Base-by-base conservation (phyloP, 2,329 filamentous ascomycete species). In the Claviceps sp. region DNA sequence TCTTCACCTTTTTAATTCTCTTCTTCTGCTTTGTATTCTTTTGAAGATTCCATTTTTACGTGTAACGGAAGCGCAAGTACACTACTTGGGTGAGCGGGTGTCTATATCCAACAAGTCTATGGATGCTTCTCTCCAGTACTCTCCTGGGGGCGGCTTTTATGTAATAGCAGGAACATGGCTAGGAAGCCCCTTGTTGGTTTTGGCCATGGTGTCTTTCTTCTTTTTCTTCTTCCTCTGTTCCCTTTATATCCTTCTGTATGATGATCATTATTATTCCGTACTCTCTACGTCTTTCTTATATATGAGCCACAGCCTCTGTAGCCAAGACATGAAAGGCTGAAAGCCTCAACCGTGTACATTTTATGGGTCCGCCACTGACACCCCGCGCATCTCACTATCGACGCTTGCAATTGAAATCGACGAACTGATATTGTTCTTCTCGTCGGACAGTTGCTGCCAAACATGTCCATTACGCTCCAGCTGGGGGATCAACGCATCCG, bases 391-490 rank as follows among this genome's bases (percentile, higher is more conserved):
- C 24, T 34, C 24, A n/a, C 14, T 8, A 46, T 26, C 2, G 24
- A 16, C 19, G 16, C 16, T 16, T 14, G 16, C 7, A 4, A 19
- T 13, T 26, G 19, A 11, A 11, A 34, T 44, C 42, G 19, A n/a
- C 42, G 7, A 34, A 34, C 22, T 14, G 42, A 22, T 34, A 44
- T 24, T 43, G 11, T 43, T 43, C 41, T 22, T 24, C 17, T 46
- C 13, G 11, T 10, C 4, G 11, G 6, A 47, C 10, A 11, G 3
- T n/a, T 11, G 14, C 47, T 24, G n/a, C 11, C 50, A 52, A 19
- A 11, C 30, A 67, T 66, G 63, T 53, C 60, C 14, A 39, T 65
- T 16, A 62, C 53, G 22, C 48, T 65, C 19, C 52, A 60, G 34
- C 53, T 63, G 22, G 64, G 54, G 42, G 46, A 56, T 41, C 40